These are phyloP conservation scores for Fusarium irregulare DNA, from an alignment of 2,329 filamentous ascomycete genomes.

Conservation along the genomic window DNA sequence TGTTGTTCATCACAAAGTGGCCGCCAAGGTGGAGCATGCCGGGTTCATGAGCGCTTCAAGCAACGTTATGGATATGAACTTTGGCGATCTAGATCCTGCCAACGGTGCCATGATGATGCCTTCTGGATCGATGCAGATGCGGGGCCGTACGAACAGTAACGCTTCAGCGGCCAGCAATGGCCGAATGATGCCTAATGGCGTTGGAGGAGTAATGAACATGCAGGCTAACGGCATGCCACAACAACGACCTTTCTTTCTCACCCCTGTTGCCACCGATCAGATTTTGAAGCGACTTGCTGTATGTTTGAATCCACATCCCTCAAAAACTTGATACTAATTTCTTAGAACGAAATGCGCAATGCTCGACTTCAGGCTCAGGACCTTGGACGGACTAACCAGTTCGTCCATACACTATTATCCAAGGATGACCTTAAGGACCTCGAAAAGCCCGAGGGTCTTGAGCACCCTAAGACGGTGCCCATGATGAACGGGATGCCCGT, in stretches of 20 bases:
- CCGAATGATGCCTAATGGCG: constrained; percentile 66
- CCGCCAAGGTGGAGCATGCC: constrained; percentile 94
- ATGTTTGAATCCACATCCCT: constrained; percentile 24
- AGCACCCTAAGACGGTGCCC: constrained; percentile 60
- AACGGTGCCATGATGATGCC: constrained; percentile 79
- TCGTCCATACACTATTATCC: constrained; percentile 79
- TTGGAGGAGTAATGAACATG: constrained; percentile 54
- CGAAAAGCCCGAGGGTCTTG: constrained; percentile 62
- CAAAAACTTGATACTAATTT: constrained; percentile 35
- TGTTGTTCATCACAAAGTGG: constrained; percentile 97
- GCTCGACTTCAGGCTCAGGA: constrained; percentile 90
- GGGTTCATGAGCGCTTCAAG: constrained; percentile 81
- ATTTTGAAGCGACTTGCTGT: constrained; percentile 76
- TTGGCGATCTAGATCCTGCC: constrained; percentile 88
- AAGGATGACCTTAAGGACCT: constrained; percentile 74
- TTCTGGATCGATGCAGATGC: constrained; percentile 74
- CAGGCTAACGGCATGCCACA: constrained; percentile 72
- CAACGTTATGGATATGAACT: constrained; percentile 88
- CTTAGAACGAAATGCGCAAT: constrained; percentile 86
- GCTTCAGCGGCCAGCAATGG: constrained; percentile 71
- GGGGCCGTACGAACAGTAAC: constrained; percentile 76
- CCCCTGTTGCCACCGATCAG: constrained; percentile 91
- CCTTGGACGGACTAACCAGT: constrained; percentile 82
- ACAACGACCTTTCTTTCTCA: constrained; percentile 86
- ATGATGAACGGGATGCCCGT: constrained; percentile 63